Base-by-base conservation (phyloP, 129 eudicot species). In the Flaveria robusta region DNA sequence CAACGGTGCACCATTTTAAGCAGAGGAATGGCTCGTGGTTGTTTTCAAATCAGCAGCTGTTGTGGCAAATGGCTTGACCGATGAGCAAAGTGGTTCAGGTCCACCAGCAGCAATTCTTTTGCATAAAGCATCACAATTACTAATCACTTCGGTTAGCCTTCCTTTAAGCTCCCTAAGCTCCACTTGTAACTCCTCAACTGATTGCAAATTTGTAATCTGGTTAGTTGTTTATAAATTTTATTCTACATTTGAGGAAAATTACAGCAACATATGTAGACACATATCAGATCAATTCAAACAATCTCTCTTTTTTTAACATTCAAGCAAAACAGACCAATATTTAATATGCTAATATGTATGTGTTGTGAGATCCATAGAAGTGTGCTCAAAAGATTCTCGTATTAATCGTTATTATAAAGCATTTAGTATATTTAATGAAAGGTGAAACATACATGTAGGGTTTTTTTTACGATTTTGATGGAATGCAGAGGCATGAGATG, bases 111-210 rank as follows among this genome's bases (percentile, higher is more conserved):
- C 72, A 72, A 93, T 93, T 84, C 97, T 82, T 46, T 83, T 87
- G 84, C 98, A 91, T 69, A 93, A 82, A 71, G 87, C 83, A 79
- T 93, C 97, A 72, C 97, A 93, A 55, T 91, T 91, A 77, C 96
- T 91, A 34, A 89, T 77, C 65, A 89, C 97, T 82, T 94, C 97
- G 34, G 96, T 91, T 72, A 91, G 80, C 65, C 92, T 89, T 70
- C 96, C 97, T 83, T 91, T 94, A 34, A 94, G 77, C 81, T 82
- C 90, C 72, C 99, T 96, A 23, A 94, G 84, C 75, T 88, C 96
- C 66, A 93, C 96, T 77, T 93, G 89, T 85, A 90, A 81, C 31
- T 76, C 84, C 46, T 93, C 93, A 78, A 93, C 98, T 93, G 84
- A 82, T 84, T 65, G 54, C 63, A 78, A 63, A 24, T 72, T 23